Evolutionary conservation across 768 basidiomycete genomes (phyloP).

Genomic region (Dioszegia crocea): DNA sequence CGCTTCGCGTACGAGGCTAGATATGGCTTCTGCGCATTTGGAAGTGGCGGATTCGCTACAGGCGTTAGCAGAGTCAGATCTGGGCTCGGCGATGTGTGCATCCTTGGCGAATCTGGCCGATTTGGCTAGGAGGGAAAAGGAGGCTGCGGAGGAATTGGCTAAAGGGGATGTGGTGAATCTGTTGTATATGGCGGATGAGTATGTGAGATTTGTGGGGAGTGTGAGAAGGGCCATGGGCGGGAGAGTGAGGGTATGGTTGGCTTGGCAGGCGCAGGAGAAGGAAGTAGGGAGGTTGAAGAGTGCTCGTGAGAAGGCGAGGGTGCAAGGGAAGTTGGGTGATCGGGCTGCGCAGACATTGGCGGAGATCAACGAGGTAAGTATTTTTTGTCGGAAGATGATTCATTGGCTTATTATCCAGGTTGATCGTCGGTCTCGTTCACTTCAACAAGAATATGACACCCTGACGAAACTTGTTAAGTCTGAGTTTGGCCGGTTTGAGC

Average conservation of each 20-base stretch:
- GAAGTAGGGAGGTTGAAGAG: constrained; percentile 69
- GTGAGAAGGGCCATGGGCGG: constrained; percentile 83
- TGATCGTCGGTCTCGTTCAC: constrained; percentile 75
- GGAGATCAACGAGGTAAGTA: constrained; percentile 71
- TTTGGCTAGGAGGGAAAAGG: constrained; percentile 69
- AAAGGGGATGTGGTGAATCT: constrained; percentile 77
- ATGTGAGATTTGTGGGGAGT: constrained; percentile 81
- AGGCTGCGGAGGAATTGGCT: constrained; percentile 67
- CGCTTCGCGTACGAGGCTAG: constrained; percentile 77
- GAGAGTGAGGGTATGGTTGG: constrained; percentile 73
- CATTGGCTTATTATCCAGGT: constrained; percentile 55
- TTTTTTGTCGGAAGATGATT: not conserved
- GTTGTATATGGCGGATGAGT: constrained; percentile 84
- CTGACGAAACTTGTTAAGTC: constrained; percentile 81
- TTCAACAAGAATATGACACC: constrained; percentile 82
- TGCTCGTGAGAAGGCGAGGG: constrained; percentile 73
- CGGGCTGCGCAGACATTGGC: constrained; percentile 68
- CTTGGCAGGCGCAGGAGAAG: constrained; percentile 74
- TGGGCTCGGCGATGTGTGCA: constrained; percentile 65
- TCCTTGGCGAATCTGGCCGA: constrained; percentile 68
- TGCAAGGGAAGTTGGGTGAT: constrained; percentile 60
- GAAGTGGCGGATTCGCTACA: constrained; percentile 72
- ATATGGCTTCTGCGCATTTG: constrained; percentile 64
- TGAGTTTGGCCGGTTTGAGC: constrained; percentile 86
- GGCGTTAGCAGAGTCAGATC: constrained; percentile 70